A percentile compares a stretch with the other conserved stretches of the same genome.
phyloP scores from a whole-genome alignment of 768 basidiomycete genomes.

The Tylopilus vinaceipallidus region DNA sequence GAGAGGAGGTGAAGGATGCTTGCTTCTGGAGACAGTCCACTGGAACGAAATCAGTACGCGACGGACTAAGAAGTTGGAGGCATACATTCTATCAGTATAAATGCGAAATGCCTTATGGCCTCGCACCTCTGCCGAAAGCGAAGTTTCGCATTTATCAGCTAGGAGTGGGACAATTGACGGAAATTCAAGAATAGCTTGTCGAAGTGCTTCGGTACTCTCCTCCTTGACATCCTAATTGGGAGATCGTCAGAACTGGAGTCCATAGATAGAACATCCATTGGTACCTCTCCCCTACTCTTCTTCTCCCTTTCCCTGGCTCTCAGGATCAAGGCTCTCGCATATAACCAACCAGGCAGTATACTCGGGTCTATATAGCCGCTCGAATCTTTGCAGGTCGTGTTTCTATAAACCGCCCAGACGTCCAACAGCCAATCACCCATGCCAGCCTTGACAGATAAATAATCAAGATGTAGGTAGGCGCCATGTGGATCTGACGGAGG shows the following conservation, averaged over 20 bases:
- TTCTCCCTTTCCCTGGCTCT: constrained; percentile 48
- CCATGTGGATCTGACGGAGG: constrained; percentile 91
- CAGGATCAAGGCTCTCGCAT: constrained; percentile 67
- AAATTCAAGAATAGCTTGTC: constrained; percentile 71
- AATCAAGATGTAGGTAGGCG: constrained; percentile 78
- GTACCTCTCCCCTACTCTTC: constrained; percentile 41
- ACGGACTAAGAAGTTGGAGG: background rate
- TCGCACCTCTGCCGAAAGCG: constrained; percentile 56
- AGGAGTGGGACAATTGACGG: constrained; percentile 80
- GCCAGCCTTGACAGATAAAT: constrained; percentile 76
- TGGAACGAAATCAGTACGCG: constrained; percentile 11
- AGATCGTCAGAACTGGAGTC: constrained; percentile 2
- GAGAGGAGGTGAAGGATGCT: constrained; percentile 74
- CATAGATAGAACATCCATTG: background rate
- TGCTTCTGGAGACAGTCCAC: constrained; percentile 39
- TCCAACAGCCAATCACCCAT: constrained; percentile 82
- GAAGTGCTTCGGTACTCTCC: constrained; percentile 64
- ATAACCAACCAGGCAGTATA: constrained; percentile 76
- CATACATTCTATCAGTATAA: constrained; percentile 64
- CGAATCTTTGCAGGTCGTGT: constrained; percentile 4
- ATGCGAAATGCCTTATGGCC: constrained; percentile 66
- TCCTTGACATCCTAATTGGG: constrained; percentile 43
- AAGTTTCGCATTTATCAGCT: constrained; percentile 81
- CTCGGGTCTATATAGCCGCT: constrained; percentile 46
- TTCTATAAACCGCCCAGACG: constrained; percentile 39